A percentile compares a stretch with the other conserved stretches of the same genome.
These are phyloP conservation scores for Zea mays DNA, from an alignment of 176 grass and related monocot species.

Conservation along the genomic window DNA sequence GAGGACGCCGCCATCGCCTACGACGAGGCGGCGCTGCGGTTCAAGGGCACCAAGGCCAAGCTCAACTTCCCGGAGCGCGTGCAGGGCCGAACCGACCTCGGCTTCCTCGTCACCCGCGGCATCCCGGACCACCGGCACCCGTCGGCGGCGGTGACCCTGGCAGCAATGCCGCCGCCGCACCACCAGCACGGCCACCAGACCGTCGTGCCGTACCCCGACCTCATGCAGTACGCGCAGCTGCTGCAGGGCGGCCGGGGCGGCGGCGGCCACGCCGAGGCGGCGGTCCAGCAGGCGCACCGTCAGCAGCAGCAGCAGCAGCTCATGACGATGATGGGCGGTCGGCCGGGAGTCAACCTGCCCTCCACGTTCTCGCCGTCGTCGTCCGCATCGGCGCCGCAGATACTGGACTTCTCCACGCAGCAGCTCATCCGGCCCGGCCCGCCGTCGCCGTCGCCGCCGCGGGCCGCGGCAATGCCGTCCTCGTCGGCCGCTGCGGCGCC, in stretches of 20 bases:
- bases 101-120: constrained; percentile 60
- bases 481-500: neutral
- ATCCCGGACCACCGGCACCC: constrained; percentile 28
- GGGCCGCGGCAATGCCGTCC: neutral
- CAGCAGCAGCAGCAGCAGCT: neutral
- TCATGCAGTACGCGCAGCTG: constrained; percentile 90
- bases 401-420: constrained; percentile 64
- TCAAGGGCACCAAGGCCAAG: constrained; percentile 72
- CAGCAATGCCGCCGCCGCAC: constrained; percentile 30
- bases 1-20: constrained; percentile 70
- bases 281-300: neutral
- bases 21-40: constrained; percentile 63
- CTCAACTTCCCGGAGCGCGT: constrained; percentile 81
- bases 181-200: constrained; percentile 14
- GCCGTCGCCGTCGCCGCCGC: constrained; percentile 21
- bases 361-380: constrained; percentile 6
- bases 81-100: constrained; percentile 74
- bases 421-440: constrained; percentile 48
- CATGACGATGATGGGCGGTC: constrained; percentile 22
- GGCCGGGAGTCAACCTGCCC: constrained; percentile 17
- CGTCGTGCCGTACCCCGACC: constrained; percentile 55
- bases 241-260: constrained; percentile 52
- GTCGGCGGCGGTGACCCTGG: neutral
- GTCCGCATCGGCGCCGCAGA: constrained; percentile 45
- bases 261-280: neutral